phyloP scores from a whole-genome alignment of 169 alveolate species.

The Eimeria falciformis region DNA sequence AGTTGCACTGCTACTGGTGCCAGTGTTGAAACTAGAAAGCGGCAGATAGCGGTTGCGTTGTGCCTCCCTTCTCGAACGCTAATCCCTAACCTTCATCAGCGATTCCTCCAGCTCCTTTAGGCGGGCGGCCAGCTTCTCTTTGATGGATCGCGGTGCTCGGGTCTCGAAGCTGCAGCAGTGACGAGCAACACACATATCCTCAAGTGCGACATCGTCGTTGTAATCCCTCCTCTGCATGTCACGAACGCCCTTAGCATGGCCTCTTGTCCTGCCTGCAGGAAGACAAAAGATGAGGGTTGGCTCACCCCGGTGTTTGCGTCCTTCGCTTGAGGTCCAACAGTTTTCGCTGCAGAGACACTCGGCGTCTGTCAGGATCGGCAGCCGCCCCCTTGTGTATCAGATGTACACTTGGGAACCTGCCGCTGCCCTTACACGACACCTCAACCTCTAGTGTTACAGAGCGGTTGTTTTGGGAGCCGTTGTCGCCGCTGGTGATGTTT shows the following conservation, averaged over 20 bases:
- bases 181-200: not conserved
- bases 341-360: slow-evolving; percentile 19
- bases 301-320: not conserved
- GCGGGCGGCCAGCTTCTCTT: not conserved
- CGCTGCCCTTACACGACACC: not conserved
- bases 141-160: not conserved
- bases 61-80: not conserved
- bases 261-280: not conserved
- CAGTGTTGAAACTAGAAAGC: not conserved
- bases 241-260: not conserved
- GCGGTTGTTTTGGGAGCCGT: not conserved
- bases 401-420: not conserved
- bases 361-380: not conserved
- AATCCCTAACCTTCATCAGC: not conserved
- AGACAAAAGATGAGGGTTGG: not conserved
- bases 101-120: not conserved
- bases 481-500: no score
- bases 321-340: slow-evolving; percentile 6
- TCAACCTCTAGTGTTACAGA: not conserved
- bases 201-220: no score
- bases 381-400: not conserved
- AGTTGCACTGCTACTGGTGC: not conserved
- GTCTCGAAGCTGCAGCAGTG: not conserved
- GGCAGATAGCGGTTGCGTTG: not conserved
- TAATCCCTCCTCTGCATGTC: no score